Evolutionary conservation across 2,329 filamentous ascomycete species (phyloP), one percentile per base, ranked within the genome.

Genomic region (Cladophialophora chaetospira): DNA sequence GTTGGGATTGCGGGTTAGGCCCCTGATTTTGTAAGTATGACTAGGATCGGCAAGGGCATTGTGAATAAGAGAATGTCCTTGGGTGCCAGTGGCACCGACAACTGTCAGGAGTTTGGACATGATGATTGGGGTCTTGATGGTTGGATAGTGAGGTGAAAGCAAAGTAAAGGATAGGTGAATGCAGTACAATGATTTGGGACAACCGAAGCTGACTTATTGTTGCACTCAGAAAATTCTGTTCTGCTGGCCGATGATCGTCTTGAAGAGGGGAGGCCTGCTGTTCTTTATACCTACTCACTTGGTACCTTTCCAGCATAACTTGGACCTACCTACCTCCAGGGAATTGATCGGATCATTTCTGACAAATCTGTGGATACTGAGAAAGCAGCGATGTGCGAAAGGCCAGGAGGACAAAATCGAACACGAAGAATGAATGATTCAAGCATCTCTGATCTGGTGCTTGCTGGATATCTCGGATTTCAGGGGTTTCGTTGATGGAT

Each of bases 61-160:
- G 0, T 66, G 51, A 31, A 75, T 69, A 2, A 74, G 46, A 2
- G 69, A 67, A 2, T 66, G 65, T 5, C 73, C 73, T 64, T 75
- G 73, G 45, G 71, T 73, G 15, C 73, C 73, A n/a, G 71, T 74
- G 19, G 70, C 70, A 3, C 73, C 71, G 15, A 58, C 55, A n/a
- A 58, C 58, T 9, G 50, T 51, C 47, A 58, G 40, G 13, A 58
- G 44, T 31, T 58, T 58, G 17, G 51, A 44, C 55, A 58, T 58
- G 3, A 3, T 53, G 17, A 40, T 28, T 26, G 28, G 4, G 25
- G 44, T n/a, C 42, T 21, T 43, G 19, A 8, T 8, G 29, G 6
- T 33, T 33, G 13, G 29, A 33, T 13, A 33, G 13, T 33, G 13
- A 6, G 29, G 8, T 33, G 29, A 13, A 33, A 33, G 29, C 29